phyloP scores from a whole-genome alignment of 352 stramenopile genomes.

The Lagenidium sp. region DNA sequence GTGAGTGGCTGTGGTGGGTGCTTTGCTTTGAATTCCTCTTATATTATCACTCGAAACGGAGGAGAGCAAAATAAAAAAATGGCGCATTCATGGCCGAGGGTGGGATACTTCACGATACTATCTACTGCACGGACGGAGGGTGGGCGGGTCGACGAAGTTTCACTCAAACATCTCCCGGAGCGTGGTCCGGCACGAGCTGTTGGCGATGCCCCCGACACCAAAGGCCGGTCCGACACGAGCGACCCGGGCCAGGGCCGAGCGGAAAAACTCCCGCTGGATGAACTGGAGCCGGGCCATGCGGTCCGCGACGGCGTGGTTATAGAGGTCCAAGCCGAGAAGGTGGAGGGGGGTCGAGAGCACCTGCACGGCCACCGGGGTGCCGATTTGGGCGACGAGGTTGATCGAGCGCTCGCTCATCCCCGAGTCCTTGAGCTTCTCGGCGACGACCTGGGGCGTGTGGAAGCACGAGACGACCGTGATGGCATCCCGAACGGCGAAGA shows the following conservation, averaged over 20 bases:
- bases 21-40: too few relatives aligned
- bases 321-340: constrained; percentile 82
- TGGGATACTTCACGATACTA: too few relatives aligned
- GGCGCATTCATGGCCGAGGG: too few relatives aligned
- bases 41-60: too few relatives aligned
- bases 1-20: too few relatives aligned
- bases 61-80: too few relatives aligned
- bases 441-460: constrained; percentile 69
- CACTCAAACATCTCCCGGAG: too few relatives aligned
- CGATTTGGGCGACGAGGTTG: constrained; percentile 63
- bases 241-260: constrained; percentile 77
- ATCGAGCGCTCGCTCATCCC: constrained; percentile 30
- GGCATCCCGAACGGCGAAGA: constrained; percentile 85
- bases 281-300: constrained; percentile 35
- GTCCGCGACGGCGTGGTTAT: constrained; percentile 63
- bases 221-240: constrained; percentile 85
- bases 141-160: too few relatives aligned
- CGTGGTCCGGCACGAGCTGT: constrained; percentile 68
- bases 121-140: too few relatives aligned
- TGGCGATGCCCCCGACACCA: constrained; percentile 84
- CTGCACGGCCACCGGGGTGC: constrained; percentile 79
- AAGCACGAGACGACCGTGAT: constrained; percentile 85
- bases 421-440: constrained; percentile 48
- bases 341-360: constrained; percentile 87
- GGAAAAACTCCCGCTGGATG: constrained; percentile 75